Conservation (phyloP, 768 basidiomycete genomes). For the Gymnopilus dilepis region DNA sequence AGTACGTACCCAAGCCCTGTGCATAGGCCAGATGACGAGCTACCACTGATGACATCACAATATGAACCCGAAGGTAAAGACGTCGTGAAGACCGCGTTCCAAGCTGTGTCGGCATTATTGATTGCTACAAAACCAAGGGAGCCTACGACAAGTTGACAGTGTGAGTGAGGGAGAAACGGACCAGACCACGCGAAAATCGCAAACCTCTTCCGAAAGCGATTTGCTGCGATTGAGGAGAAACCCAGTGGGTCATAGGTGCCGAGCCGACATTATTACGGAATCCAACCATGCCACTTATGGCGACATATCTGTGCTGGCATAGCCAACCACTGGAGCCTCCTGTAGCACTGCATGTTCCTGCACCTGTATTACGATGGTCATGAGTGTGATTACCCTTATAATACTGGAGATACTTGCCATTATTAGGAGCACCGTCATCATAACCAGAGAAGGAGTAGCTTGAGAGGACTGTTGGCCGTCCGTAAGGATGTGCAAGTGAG, state of each 20-base stretch:
- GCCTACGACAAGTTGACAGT: slow-evolving; percentile 37
- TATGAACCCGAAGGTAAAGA: slow-evolving; percentile 62
- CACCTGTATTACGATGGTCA: too few species aligned
- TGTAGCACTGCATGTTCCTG: slow-evolving; percentile 54
- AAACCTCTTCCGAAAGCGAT: slow-evolving; percentile 72
- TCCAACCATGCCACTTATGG: slow-evolving; percentile 66
- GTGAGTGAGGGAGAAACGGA: background rate
- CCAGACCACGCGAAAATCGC: slow-evolving; percentile 6
- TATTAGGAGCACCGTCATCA: slow-evolving; percentile 67
- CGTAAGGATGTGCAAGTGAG: slow-evolving; percentile 71
- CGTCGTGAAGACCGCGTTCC: slow-evolving; percentile 63
- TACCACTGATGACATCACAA: slow-evolving; percentile 68
- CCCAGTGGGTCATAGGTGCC: slow-evolving; percentile 58
- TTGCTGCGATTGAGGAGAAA: slow-evolving; percentile 58
- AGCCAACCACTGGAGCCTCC: slow-evolving; percentile 65
- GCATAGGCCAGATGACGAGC: slow-evolving; percentile 45
- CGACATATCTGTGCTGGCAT: slow-evolving; percentile 67
- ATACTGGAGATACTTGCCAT: slow-evolving; percentile 42
- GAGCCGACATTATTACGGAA: slow-evolving; percentile 65
- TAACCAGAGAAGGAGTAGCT: slow-evolving; percentile 56
- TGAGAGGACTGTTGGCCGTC: slow-evolving; percentile 67
- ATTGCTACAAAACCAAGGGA: slow-evolving; percentile 66
- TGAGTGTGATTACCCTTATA: too few species aligned
- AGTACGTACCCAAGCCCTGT: slow-evolving; percentile 57
- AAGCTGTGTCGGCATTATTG: slow-evolving; percentile 63